Evolutionary conservation across 106 monocot genomes (phyloP), one percentile per base, ranked within the genome.

Genomic region (Dendrobium nobile): DNA sequence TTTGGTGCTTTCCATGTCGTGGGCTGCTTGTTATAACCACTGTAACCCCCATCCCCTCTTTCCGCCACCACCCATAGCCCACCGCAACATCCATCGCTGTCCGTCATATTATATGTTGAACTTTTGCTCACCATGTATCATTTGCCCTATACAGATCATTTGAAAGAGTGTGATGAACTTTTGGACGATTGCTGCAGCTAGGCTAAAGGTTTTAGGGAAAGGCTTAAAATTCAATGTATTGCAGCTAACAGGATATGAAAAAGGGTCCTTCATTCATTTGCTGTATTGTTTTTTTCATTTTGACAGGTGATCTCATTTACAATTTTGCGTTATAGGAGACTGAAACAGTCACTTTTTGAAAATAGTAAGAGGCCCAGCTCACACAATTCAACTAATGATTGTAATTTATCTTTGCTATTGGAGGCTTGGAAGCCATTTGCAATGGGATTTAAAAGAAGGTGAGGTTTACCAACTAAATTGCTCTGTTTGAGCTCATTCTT

Each of bases 391-490:
- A 81, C 28, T 31, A 75, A 83, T 82, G 75, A 58, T 26, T 82
- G 77, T 47, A 75, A 54, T 78, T 94, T 90, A 80, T 77, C 85
- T 58, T 84, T 93, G 81, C 84, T 96, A 77, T 79, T 92, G 86
- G 94, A 94, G 68, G 86, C 96, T 17, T 96, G 96, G 96, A 93
- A 86, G 65, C 94, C 93, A 70, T 61, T 92, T 72, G 92, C 93
- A n/a, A 92, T 94, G 96, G 94, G 96, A 16, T 96, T 92, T 75
- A 93, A 96, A 81, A 88, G 84, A 87, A 92, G 92, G 96, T 92
- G 77, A 82, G 80, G 55, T 51, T 56, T 42, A 42, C 74, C 20
- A 74, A 10, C 44, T 42, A 20, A 74, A 74, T 43, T 74, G 8
- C 9, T 41, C 3, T 42, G 26, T 68, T 68, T 33, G 1, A 68